Conservation (phyloP, 2,329 filamentous ascomycete species). For the Arthrobotrys megalospora region DNA sequence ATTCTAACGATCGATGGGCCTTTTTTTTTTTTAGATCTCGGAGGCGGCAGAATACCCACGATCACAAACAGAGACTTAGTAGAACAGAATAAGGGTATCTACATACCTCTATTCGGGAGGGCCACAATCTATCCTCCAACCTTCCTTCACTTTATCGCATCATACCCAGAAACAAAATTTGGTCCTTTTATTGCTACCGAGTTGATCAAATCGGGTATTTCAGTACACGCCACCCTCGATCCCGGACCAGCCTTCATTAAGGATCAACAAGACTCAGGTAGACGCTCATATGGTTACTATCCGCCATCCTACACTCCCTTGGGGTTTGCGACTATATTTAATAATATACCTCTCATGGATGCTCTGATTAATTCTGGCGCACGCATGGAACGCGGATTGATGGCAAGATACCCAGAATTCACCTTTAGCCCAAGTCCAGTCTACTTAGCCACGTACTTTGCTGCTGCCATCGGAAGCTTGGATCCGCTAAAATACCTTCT, state of each 20-base stretch:
- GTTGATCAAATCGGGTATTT: background rate
- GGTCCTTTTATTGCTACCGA: background rate
- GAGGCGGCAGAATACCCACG: no score
- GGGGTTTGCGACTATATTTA: background rate
- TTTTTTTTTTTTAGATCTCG: no score
- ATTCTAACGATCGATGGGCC: no score
- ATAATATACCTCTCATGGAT: slow-evolving; percentile 6
- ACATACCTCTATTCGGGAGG: background rate
- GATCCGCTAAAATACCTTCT: slow-evolving; percentile 1
- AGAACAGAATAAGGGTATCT: background rate
- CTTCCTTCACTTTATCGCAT: slow-evolving; percentile 19
- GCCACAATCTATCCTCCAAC: background rate
- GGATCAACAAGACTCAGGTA: background rate
- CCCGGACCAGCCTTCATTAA: no score
- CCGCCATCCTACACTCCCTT: background rate
- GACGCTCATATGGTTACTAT: background rate
- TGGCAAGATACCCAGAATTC: background rate
- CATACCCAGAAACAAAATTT: slow-evolving; percentile 11
- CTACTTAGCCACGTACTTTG: background rate
- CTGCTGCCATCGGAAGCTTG: background rate
- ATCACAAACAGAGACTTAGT: background rate
- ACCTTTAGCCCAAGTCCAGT: background rate
- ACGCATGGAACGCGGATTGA: background rate
- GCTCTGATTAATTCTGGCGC: background rate
- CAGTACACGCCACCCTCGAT: background rate